Conservation (phyloP, 2,329 filamentous ascomycete genomes). For the Cercospora brassicicola region DNA sequence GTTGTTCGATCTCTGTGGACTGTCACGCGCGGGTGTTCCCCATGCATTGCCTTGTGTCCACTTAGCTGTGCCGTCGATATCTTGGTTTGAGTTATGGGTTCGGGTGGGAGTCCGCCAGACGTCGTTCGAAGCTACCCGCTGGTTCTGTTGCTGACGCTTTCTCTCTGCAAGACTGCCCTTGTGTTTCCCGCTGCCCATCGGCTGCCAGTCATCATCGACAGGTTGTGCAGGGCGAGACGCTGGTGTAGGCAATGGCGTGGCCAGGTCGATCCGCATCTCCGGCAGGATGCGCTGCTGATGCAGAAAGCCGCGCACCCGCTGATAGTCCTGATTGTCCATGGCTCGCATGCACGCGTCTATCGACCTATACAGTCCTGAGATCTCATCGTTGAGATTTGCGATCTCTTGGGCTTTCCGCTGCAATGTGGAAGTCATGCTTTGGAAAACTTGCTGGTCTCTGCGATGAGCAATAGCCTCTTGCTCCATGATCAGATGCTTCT, state of each 20-base stretch:
- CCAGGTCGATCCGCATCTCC: conserved; percentile 18
- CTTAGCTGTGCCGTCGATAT: conserved; percentile 17
- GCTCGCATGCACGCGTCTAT: conserved; percentile 15
- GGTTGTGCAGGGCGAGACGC: neutral
- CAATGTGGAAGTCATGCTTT: conserved; percentile 13
- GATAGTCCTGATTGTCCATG: conserved; percentile 15
- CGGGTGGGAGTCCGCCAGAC: neutral
- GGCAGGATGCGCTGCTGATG: conserved; percentile 14
- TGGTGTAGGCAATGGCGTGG: conserved; percentile 8
- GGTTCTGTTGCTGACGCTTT: conserved; percentile 15
- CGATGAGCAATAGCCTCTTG: conserved; percentile 20
- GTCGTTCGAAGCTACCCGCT: neutral
- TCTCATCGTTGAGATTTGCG: conserved; percentile 11
- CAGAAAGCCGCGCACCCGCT: conserved; percentile 12
- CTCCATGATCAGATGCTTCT: conserved; percentile 18
- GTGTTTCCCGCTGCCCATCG: conserved; percentile 4
- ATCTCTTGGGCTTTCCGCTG: conserved; percentile 19
- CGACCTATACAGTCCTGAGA: conserved; percentile 14
- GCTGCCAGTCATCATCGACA: conserved; percentile 15
- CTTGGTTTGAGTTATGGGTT: conserved; percentile 2
- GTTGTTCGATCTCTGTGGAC: neutral
- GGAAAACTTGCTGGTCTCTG: conserved; percentile 18
- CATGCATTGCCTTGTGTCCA: conserved; percentile 6
- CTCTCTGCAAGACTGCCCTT: neutral
- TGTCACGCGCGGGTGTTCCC: conserved; percentile 1